phyloP scores from a whole-genome alignment of 176 grass and related monocot species.

The Musa beccarii region DNA sequence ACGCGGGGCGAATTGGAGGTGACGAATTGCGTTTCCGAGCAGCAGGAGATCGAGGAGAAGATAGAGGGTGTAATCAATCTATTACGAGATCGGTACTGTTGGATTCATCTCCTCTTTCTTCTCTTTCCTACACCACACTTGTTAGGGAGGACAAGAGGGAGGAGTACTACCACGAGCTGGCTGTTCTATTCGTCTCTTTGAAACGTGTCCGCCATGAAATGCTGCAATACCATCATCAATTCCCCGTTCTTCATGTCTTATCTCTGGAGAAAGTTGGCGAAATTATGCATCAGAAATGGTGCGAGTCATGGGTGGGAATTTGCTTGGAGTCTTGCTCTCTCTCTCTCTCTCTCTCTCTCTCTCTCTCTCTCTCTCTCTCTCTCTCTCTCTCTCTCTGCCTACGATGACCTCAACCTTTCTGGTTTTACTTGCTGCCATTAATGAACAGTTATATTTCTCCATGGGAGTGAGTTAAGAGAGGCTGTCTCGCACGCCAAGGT shows the following conservation, averaged over 20 bases:
- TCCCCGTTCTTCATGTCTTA: not conserved
- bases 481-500: not conserved
- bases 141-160: not conserved
- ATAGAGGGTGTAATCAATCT: not conserved
- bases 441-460: constrained; percentile 4
- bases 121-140: not conserved
- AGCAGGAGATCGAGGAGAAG: not conserved
- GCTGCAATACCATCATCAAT: not conserved
- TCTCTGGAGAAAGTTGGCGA: not conserved
- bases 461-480: not conserved
- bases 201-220: constrained; percentile 8
- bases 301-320: not conserved
- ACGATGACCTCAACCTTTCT: constrained; percentile 17
- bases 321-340: not conserved
- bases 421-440: constrained; percentile 5
- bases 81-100: not conserved
- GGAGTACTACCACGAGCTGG: not conserved
- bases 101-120: constrained; percentile 7
- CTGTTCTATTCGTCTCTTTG: not conserved
- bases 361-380: constrained; percentile 1
- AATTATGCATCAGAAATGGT: not conserved
- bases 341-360: not conserved
- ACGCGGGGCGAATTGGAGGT: not conserved
- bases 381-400: not conserved
- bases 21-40: not conserved